These are phyloP conservation scores for Rhizopogon roseolus DNA, from an alignment of 768 basidiomycete species.

Conservation along the genomic window DNA sequence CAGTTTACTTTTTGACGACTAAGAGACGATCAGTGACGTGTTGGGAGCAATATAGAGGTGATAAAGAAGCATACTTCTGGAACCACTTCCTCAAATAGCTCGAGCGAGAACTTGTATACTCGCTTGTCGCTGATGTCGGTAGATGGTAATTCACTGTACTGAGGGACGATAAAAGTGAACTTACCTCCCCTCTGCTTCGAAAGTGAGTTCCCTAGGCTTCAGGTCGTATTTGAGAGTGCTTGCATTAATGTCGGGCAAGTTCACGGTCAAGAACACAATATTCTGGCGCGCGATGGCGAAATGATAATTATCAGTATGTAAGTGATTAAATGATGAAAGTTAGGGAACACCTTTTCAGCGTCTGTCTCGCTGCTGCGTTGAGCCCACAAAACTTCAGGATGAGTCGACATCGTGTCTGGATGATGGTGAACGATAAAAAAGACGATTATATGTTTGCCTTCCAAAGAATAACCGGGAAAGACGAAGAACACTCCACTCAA, in stretches of 20 bases:
- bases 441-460: slow-evolving; percentile 11
- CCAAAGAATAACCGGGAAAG: slow-evolving; percentile 23
- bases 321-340: background rate
- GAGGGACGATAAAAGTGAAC: slow-evolving; percentile 16
- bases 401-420: slow-evolving; percentile 35
- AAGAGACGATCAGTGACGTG: slow-evolving; percentile 12
- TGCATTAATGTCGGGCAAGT: slow-evolving; percentile 69
- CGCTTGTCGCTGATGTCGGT: slow-evolving; percentile 38
- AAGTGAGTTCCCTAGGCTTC: slow-evolving; percentile 50
- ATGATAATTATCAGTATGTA: background rate
- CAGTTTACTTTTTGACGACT: slow-evolving; percentile 58
- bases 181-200: slow-evolving; percentile 66
- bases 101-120: slow-evolving; percentile 70
- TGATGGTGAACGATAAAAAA: slow-evolving; percentile 6
- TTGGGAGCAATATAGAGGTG: slow-evolving; percentile 4
- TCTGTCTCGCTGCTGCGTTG: slow-evolving; percentile 74
- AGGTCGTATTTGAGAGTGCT: slow-evolving; percentile 56
- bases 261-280: slow-evolving; percentile 79
- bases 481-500: slow-evolving; percentile 20
- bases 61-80: slow-evolving; percentile 52
- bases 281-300: slow-evolving; percentile 50
- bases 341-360: slow-evolving; percentile 58
- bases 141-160: background rate
- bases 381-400: slow-evolving; percentile 94
- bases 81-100: slow-evolving; percentile 70